Evolutionary conservation across 345 rosid species (phyloP), one percentile per base, ranked within the genome.

Genomic region (Eutrema heterophyllum): DNA sequence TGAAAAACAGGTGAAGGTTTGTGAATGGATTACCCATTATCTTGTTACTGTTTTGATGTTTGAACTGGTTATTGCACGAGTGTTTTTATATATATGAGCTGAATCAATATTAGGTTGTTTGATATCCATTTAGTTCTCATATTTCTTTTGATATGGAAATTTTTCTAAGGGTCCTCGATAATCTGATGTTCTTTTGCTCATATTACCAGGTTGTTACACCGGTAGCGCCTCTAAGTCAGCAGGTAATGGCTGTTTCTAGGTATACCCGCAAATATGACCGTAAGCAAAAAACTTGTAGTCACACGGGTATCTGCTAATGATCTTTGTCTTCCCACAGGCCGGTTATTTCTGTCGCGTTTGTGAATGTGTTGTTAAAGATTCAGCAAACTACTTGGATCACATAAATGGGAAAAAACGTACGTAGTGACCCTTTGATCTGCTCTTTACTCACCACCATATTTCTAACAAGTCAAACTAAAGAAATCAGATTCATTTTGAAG

Each of bases 321-420:
- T 44, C 55, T 48, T 46, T 72, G 32, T 73, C 72, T 67, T 60
- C 72, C 36, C 70, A 72, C 88, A 92, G 97, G 99, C 97, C 41
- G 98, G 99, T 71, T 95, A 92, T 81, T 95, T 76, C 79, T 95
- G 99, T 77, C 84, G 89, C 3, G 99, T 92, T 67, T 95, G 99
- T 56, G 94, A 92, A 63, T 95, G 98, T 79, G 98, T 92, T 11
- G 99, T 95, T 27, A 92, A 95, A 90, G 99, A 95, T 83, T 95
- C 99, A 5, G 99, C 97, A 16, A 95, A 92, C 88, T 95, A 95
- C 87, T 84, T 95, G 82, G 99, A 95, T 83, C 99, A 95, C 77
- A 95, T 92, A 39, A 95, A 95, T 88, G 99, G 98, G 71, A 95
- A 95, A 75, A 95, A 95, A 79, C 99, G 99, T 92, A 83, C 1